Percentiles rank a stretch among this genome's conserved stretches.
Conservation (phyloP, 306 rosid genomes). For the Cucurbita argyrosperma region DNA sequence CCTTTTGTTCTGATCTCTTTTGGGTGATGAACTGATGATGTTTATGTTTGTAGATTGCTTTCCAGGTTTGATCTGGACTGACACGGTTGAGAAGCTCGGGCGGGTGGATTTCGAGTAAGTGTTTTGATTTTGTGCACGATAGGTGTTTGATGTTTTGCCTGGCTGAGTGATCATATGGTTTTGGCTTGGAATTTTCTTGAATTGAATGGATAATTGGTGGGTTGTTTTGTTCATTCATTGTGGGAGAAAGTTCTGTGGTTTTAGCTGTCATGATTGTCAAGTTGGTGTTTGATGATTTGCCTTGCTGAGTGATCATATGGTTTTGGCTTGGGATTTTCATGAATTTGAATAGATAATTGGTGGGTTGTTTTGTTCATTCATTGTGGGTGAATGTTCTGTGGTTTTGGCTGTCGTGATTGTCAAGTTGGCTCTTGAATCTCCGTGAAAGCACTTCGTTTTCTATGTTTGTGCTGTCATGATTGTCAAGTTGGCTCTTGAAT, state of each 20-base stretch:
- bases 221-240: background rate
- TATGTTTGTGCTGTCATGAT: background rate
- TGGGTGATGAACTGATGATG: background rate
- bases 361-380: no score
- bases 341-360: no score
- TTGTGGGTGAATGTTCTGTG: no score
- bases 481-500: background rate
- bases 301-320: background rate
- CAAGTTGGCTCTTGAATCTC: background rate
- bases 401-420: background rate
- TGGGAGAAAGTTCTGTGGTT: background rate
- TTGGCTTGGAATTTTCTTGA: background rate
- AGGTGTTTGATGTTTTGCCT: background rate
- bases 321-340: no score
- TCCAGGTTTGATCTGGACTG: background rate
- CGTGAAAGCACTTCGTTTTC: background rate
- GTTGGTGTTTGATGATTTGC: background rate
- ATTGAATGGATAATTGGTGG: background rate
- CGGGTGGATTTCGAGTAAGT: background rate
- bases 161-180: background rate
- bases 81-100: background rate
- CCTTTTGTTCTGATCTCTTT: background rate
- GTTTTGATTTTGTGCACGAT: conserved; percentile 1
- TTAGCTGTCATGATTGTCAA: background rate
- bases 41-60: background rate